Conservation (phyloP, 1,284 basidiomycete species). For the Pseudozyma sp. region DNA sequence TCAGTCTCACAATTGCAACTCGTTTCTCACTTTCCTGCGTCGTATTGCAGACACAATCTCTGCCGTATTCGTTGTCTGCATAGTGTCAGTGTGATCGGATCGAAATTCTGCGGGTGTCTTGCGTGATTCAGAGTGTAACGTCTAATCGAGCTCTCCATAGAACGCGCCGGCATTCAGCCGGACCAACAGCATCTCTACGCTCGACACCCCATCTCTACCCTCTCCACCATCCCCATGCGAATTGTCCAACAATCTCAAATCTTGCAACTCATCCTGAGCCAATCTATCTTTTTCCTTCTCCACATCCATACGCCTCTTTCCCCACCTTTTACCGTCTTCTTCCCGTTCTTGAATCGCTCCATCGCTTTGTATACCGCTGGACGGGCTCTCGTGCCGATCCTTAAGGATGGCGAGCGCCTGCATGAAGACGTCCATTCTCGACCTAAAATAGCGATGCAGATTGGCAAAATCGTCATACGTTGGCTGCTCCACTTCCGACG, state of each 20-base stretch:
- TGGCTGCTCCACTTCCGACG: slow-evolving; percentile 10
- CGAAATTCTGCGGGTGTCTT: no score
- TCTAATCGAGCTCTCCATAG: slow-evolving; percentile 34
- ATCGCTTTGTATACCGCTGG: background rate
- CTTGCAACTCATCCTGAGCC: slow-evolving; percentile 29
- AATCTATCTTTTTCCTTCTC: slow-evolving; percentile 34
- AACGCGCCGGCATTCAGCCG: slow-evolving; percentile 37
- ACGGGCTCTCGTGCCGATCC: slow-evolving; percentile 6
- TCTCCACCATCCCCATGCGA: slow-evolving; percentile 6
- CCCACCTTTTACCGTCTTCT: background rate
- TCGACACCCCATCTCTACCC: slow-evolving; percentile 3
- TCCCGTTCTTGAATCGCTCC: background rate
- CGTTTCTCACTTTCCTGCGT: no score
- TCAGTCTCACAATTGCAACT: no score
- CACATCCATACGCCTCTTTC: slow-evolving; percentile 31
- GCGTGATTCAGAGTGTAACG: background rate
- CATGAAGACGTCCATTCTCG: slow-evolving; percentile 26
- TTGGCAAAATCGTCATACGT: slow-evolving; percentile 27
- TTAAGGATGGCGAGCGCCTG: slow-evolving; percentile 36
- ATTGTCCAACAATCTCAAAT: slow-evolving; percentile 39
- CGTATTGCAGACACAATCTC: no score
- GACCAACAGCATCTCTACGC: slow-evolving; percentile 30
- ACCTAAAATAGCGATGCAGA: slow-evolving; percentile 20
- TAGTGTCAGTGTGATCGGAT: no score
- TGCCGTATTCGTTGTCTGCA: no score